Conservation (phyloP, 495 filamentous ascomycete species). For the Friedmanniomyces simplex region DNA sequence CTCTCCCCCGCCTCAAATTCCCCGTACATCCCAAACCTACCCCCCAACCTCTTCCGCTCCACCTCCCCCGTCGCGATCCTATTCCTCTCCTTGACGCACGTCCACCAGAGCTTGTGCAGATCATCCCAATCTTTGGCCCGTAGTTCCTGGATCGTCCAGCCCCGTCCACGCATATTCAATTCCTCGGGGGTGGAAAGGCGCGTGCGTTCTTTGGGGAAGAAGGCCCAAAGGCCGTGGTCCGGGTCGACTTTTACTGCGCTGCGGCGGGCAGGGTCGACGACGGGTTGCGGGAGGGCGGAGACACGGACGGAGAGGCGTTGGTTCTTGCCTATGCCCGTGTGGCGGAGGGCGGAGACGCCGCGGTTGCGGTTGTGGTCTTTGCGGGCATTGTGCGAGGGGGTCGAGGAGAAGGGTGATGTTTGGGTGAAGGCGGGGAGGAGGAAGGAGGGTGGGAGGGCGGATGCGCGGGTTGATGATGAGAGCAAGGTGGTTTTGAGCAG, state of each 20-base stretch:
- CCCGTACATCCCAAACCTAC: conserved; percentile 57
- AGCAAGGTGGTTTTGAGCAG: background rate
- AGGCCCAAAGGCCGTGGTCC: conserved; percentile 83
- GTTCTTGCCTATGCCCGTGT: conserved; percentile 45
- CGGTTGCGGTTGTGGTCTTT: conserved; percentile 56
- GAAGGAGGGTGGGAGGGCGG: conserved; percentile 14
- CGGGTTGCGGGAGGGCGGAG: conserved; percentile 67
- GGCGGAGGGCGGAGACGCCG: conserved; percentile 68
- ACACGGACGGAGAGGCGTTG: conserved; percentile 34
- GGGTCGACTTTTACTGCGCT: conserved; percentile 48
- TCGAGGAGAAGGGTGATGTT: conserved; percentile 28
- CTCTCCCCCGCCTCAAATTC: conserved; percentile 50
- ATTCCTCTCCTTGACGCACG: conserved; percentile 87
- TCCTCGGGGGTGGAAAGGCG: conserved; percentile 58
- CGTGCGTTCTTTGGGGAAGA: conserved; percentile 62
- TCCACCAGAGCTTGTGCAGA: conserved; percentile 87
- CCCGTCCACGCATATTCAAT: conserved; percentile 45
- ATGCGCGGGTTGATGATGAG: background rate
- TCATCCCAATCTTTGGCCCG: conserved; percentile 87
- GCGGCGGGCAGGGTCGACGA: conserved; percentile 40
- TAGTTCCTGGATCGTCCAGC: conserved; percentile 83
- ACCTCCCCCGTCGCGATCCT: conserved; percentile 64
- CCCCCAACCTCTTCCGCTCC: conserved; percentile 53
- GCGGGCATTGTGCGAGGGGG: conserved; percentile 27
- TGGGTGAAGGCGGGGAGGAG: conserved; percentile 18